These are phyloP conservation scores for Claviceps purpurea DNA, from an alignment of 2,329 filamentous ascomycete genomes.

Conservation along the genomic window DNA sequence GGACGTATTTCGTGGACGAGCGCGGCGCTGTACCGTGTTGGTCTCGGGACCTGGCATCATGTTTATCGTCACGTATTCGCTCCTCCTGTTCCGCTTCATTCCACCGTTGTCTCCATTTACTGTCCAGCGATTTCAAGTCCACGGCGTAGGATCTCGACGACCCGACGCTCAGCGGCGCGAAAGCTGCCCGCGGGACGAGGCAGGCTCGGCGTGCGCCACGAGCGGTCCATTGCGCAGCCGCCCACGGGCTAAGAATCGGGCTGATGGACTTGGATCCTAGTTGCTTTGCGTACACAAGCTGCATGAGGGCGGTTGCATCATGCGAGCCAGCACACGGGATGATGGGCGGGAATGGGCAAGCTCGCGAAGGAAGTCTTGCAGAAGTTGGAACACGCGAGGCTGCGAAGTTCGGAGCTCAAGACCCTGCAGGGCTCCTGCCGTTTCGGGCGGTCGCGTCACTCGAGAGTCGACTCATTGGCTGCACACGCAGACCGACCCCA, in stretches of 20 bases:
- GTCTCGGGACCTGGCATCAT: slow-evolving; percentile 4
- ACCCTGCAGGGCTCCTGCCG: slow-evolving; percentile 5
- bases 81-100: slow-evolving; percentile 12
- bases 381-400: background rate
- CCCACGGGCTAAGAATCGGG: background rate
- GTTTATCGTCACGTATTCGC: background rate
- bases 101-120: slow-evolving; percentile 41
- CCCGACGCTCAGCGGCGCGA: background rate
- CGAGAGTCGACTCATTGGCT: background rate
- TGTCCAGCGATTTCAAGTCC: slow-evolving; percentile 30
- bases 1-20: slow-evolving; percentile 45
- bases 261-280: slow-evolving; percentile 10
- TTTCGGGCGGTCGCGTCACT: slow-evolving; percentile 1
- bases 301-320: slow-evolving; percentile 16
- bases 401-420: background rate
- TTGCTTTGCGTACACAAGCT: slow-evolving; percentile 15
- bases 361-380: background rate
- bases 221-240: slow-evolving; percentile 3
- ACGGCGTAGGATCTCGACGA: slow-evolving; percentile 26
- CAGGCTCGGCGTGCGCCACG: background rate
- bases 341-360: background rate
- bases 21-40: slow-evolving; percentile 13
- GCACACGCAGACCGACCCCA: too few relatives aligned
- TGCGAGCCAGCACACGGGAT: background rate
- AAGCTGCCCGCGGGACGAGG: background rate